Percentiles rank a stretch among this genome's conserved stretches.
Conservation (phyloP, 192 early-diverging fungal genomes). For the Coemansia sp. region DNA sequence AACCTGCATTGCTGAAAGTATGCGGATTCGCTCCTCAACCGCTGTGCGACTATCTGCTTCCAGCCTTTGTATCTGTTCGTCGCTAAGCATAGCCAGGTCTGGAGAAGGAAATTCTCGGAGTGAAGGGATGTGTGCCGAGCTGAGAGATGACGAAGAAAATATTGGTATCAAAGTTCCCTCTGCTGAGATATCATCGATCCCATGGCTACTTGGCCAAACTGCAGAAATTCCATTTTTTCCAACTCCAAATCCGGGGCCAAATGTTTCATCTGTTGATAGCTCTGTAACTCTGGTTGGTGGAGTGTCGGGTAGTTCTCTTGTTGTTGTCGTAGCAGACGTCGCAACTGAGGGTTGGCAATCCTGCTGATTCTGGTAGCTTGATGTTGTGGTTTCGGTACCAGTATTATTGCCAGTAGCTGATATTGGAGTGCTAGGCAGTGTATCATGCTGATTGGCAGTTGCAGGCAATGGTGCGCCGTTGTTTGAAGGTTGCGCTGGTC, state of each 20-base stretch:
- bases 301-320: neutral
- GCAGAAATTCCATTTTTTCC: neutral
- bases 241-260: neutral
- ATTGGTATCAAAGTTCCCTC: constrained; percentile 24
- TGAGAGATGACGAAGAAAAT: constrained; percentile 14
- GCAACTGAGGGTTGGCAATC: neutral
- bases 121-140: constrained; percentile 21
- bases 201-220: neutral
- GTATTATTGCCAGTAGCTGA: neutral
- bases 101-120: constrained; percentile 41
- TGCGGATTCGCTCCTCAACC: constrained; percentile 63
- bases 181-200: neutral
- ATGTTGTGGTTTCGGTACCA: neutral
- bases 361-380: neutral
- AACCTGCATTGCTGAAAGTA: constrained; percentile 60
- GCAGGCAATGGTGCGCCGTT: neutral
- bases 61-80: constrained; percentile 60
- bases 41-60: constrained; percentile 60
- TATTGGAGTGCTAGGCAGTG: neutral
- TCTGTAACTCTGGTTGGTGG: neutral
- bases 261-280: neutral
- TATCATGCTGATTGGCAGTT: neutral
- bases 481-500: neutral
- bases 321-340: neutral
- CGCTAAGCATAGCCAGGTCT: constrained; percentile 53